Conservation (phyloP, 2,329 filamentous ascomycete genomes). For the Elsinoe batatas region DNA sequence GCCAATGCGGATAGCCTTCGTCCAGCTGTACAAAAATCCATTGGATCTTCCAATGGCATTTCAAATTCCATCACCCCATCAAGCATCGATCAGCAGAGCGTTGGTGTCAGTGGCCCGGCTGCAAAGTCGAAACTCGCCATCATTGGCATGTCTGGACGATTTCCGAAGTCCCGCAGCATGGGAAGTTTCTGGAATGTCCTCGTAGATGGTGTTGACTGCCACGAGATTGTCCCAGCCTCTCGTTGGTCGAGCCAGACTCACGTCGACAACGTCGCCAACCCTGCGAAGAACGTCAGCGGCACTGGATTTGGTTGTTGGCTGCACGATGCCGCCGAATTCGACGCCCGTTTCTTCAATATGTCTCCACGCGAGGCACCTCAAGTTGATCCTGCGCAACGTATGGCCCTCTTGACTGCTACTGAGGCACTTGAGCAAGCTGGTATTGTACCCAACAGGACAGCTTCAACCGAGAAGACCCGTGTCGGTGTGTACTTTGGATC, state of each 20-base stretch:
- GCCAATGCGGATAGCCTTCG: constrained; percentile 14
- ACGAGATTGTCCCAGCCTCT: constrained; percentile 9
- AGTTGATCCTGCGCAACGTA: constrained; percentile 17
- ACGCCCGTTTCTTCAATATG: constrained; percentile 16
- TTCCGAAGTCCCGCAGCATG: constrained; percentile 19
- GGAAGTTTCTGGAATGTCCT: constrained; percentile 31
- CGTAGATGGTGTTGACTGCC: constrained; percentile 18
- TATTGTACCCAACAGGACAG: constrained; percentile 14
- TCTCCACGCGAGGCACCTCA: constrained; percentile 15
- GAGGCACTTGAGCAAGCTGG: constrained; percentile 19
- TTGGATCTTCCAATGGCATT: constrained; percentile 11
- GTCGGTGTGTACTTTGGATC: constrained; percentile 17
- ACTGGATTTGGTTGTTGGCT: constrained; percentile 14
- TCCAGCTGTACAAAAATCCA: constrained; percentile 17
- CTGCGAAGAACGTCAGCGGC: constrained; percentile 11
- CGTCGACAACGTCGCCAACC: constrained; percentile 13
- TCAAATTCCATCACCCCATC: background rate
- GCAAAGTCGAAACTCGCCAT: constrained; percentile 19
- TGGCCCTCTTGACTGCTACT: constrained; percentile 18
- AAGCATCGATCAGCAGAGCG: constrained; percentile 18
- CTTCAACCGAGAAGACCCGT: constrained; percentile 16
- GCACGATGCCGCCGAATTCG: constrained; percentile 14
- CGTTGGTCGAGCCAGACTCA: constrained; percentile 12
- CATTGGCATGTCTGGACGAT: constrained; percentile 21
- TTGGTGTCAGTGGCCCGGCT: constrained; percentile 22